These are phyloP conservation scores for Tolypocladium guangdongense DNA, from an alignment of 2,329 filamentous ascomycete species.

Conservation along the genomic window DNA sequence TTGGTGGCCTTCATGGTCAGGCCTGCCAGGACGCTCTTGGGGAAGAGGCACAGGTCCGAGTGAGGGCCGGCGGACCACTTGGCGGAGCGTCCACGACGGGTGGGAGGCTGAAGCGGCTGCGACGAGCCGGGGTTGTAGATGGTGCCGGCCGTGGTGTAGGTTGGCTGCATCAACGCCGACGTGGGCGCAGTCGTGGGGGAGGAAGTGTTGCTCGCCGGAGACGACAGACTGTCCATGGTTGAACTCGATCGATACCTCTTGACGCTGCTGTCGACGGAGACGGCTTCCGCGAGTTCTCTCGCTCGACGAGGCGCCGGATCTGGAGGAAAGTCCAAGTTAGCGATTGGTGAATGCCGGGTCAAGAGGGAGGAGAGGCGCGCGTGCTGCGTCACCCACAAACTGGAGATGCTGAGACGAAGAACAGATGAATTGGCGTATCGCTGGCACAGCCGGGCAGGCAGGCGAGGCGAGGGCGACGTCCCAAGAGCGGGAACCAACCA, in stretches of 20 bases:
- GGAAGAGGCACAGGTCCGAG: conserved; percentile 22
- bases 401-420: not conserved
- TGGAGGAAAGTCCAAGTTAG: conserved; percentile 20
- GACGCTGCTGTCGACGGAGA: not conserved
- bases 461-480: not conserved
- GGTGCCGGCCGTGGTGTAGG: conserved; percentile 47
- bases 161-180: conserved; percentile 22
- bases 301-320: conserved; percentile 7
- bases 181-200: conserved; percentile 10
- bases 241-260: not conserved
- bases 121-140: conserved; percentile 37
- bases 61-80: conserved; percentile 25
- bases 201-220: conserved; percentile 13
- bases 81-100: conserved; percentile 36
- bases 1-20: conserved; percentile 19
- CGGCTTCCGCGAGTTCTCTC: conserved; percentile 3
- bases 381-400: not conserved
- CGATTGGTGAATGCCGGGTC: not conserved
- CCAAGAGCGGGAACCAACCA: not conserved
- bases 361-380: not conserved
- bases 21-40: conserved; percentile 23
- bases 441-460: not conserved
- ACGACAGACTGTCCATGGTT: conserved; percentile 19
- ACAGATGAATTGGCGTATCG: not conserved
- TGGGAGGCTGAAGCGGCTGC: conserved; percentile 38